Evolutionary conservation across 306 rosid genomes (phyloP), one percentile per base, ranked within the genome.

Genomic region (Lupinus albus): DNA sequence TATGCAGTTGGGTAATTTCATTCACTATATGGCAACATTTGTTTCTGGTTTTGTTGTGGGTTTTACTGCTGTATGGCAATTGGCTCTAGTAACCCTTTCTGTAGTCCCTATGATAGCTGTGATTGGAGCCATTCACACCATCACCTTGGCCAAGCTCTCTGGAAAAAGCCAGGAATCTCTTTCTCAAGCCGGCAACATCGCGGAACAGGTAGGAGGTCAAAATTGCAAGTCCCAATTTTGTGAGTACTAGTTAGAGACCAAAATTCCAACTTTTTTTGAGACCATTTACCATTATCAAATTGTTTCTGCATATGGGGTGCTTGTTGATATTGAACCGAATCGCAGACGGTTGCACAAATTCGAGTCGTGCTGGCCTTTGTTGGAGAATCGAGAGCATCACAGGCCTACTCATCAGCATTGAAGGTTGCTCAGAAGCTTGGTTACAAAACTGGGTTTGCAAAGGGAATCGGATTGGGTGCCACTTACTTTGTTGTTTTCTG

Each of bases 401-500:
- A 86, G 66, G 78, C 78, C 15, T 93, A 93, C 78, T 83, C 97
- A 3, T 71, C 87, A 1, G 91, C 98, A 13, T 78, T 93, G 83
- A 89, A 81, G 75, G 50, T 93, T 18, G 75, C 95, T 9, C 98
- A 93, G 82, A 89, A 52, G 78, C 38, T 88, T 36, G 98, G 98
- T 47, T 93, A 93, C 85, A 93, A 60, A 81, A 86, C 83, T 70
- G 98, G 98, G 25, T 67, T 93, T 4, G 88, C 98, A 44, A 93
- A 93, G 79, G 98, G 98, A 80, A 75, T 89, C 82, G 98, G 98
- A 76, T 80, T 93, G 49, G 98, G 98, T 4, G 97, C 98, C 1
- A 93, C 98, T 38, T 93, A 93, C 78, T 93, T 93, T 76, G 98
- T 93, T 39, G 98, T 93, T 32, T 93, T 93, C 81, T 93, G 98